phyloP scores from a whole-genome alignment of 192 early-diverging fungal species.

The Cetraspora pellucida region DNA sequence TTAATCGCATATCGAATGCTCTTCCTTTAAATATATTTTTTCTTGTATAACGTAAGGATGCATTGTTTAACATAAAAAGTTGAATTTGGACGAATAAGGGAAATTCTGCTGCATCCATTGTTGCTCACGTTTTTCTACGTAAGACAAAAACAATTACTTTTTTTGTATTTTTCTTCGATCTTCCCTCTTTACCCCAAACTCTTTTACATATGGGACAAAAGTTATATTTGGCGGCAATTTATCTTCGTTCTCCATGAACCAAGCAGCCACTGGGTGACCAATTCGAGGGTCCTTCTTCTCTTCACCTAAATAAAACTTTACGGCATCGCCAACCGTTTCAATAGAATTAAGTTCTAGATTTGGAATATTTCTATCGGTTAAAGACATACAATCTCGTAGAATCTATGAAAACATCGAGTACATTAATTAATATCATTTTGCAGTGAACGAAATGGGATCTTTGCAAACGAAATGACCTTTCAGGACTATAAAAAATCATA shows the following conservation, averaged over 20 bases:
- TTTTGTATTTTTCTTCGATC: conserved; percentile 28
- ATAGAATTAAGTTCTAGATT: conserved; percentile 46
- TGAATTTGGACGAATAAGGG: conserved; percentile 9
- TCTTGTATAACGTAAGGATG: not conserved
- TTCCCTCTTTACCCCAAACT: conserved; percentile 40
- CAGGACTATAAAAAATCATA: too few species aligned
- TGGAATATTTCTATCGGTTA: conserved; percentile 42
- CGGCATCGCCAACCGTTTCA: conserved; percentile 37
- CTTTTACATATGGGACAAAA: conserved; percentile 47
- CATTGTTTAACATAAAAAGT: not conserved
- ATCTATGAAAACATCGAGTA: conserved; percentile 26
- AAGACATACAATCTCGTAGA: conserved; percentile 41
- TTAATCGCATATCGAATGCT: not conserved
- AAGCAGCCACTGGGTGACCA: conserved; percentile 47
- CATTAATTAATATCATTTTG: too few species aligned
- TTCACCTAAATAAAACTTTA: conserved; percentile 38
- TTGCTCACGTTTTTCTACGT: not conserved
- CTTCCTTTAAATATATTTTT: not conserved
- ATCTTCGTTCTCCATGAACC: conserved; percentile 44
- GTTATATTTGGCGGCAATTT: conserved; percentile 44
- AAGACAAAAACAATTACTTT: not conserved
- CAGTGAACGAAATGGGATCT: too few species aligned
- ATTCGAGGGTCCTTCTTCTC: conserved; percentile 20
- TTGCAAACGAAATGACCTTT: too few species aligned
- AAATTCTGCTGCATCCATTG: not conserved